Base-by-base conservation (phyloP, 129 eudicot species). In the Centaurea solstitialis region DNA sequence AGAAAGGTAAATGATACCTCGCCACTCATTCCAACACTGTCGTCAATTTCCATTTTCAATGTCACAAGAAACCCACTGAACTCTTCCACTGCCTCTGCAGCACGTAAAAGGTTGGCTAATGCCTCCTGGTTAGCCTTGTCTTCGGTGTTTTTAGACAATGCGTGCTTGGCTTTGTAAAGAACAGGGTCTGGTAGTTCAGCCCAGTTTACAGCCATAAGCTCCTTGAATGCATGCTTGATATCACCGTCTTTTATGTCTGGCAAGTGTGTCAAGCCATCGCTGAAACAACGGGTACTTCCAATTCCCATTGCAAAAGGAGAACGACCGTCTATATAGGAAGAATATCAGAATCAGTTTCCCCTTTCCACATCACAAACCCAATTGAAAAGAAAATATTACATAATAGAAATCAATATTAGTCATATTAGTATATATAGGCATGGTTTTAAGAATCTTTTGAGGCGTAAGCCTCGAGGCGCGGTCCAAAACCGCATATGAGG, bases 11-110 rank as follows among this genome's bases (percentile, higher is more conserved):
- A 84, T 11, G 5, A 70, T 68, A 95, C 99, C 98, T 92, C 99
- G 59, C 99, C 99, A 85, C 97, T 90, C 78, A 92, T 4, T 43
- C 98, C 98, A 84, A 91, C 85, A 71, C 79, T 76, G 68, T 95
- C 99, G 86, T 95, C 98, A 82, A 95, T 84, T 85, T 88, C 94
- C 97, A 90, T 95, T 80, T 87, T 92, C 80, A 92, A 79, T 5
- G 98, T 74, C 40, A 86, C 91, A 75, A 95, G 89, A 35, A 82
- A 90, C 43, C 93, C 99, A 4, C 81, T 87, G 47, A 95, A 95
- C 84, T 95, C 99, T 81, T 95, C 98, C 70, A 91, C 93, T 12
- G 99, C 99, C 84, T 95, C 98, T 20, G 98, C 99, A 43, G 97
- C 91, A 74, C 93, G 91, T 78, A 95, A 87, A 21, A 91, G 92